Evolutionary conservation across 768 basidiomycete species (phyloP).

Genomic region (Hydnomerulius pinastri): DNA sequence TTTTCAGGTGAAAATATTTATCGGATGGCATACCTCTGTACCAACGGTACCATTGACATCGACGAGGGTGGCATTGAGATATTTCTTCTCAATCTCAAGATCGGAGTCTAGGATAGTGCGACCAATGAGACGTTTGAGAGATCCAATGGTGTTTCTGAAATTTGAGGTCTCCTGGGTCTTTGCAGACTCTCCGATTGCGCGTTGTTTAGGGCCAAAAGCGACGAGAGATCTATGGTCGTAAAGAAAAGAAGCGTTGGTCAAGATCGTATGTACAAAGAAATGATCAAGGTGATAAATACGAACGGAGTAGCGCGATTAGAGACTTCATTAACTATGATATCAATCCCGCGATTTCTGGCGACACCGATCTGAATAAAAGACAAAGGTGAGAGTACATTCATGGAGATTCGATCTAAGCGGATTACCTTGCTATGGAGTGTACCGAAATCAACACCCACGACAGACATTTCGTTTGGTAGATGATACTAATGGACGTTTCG

Average conservation of each 20-base stretch:
- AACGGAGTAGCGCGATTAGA: slow-evolving; percentile 97
- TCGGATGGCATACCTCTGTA: slow-evolving; percentile 58
- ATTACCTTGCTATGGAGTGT: slow-evolving; percentile 84
- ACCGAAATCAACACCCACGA: slow-evolving; percentile 95
- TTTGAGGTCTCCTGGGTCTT: slow-evolving; percentile 98
- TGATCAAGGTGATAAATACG: slow-evolving; percentile 32
- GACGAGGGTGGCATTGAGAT: slow-evolving; percentile 82
- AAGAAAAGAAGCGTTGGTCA: slow-evolving; percentile 3
- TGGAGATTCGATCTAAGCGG: slow-evolving; percentile 7
- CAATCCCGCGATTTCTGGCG: slow-evolving; percentile 93
- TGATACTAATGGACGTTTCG: background rate
- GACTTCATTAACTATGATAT: slow-evolving; percentile 98
- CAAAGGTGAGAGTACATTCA: too few species aligned
- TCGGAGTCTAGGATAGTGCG: slow-evolving; percentile 80
- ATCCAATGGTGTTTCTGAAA: slow-evolving; percentile 96
- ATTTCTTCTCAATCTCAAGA: slow-evolving; percentile 86
- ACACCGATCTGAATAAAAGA: slow-evolving; percentile 76
- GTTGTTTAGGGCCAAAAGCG: slow-evolving; percentile 90
- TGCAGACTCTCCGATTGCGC: slow-evolving; percentile 90
- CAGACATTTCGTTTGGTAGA: slow-evolving; percentile 61
- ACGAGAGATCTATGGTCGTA: slow-evolving; percentile 73
- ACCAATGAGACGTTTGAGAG: slow-evolving; percentile 88
- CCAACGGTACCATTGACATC: slow-evolving; percentile 86
- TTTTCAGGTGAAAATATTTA: slow-evolving; percentile 9
- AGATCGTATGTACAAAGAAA: background rate